Base-by-base conservation (phyloP, 179 eudicot genomes). In the Silene vulgaris region DNA sequence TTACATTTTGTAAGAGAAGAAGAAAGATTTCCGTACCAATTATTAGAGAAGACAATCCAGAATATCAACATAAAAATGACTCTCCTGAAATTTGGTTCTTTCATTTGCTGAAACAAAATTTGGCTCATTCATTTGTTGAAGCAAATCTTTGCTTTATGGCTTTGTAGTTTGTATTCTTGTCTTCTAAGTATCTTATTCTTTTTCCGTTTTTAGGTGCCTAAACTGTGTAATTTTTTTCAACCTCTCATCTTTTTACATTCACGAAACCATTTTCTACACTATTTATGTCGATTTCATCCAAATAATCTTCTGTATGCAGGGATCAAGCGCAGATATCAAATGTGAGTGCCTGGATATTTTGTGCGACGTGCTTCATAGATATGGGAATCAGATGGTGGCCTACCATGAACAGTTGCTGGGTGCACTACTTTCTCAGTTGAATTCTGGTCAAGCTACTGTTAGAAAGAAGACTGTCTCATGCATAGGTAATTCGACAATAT, bases 401-500 rank as follows among this genome's bases (percentile, higher is more conserved):
- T 91, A 93, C 78, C 99, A 96, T 76, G 98, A 89, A 75, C 83
- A 80, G 76, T 86, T 96, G 65, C 82, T 96, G 75, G 75, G 76
- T 82, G 97, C 99, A 68, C 83, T 96, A 48, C 80, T 96, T 64
- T 92, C 97, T 66, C 99, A 90, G 82, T 78, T 96, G 83, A 96
- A 85, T 83, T 84, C 87, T 73, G 85, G 86, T 86, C 99, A 93
- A 76, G 97, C 98, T 57, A 91, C 88, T 78, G 89, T 90, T 66
- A 86, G 98, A 78, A 96, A 96, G 97, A 96, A 91, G 91, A 84
- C 96, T 69, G 90, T 96, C 79, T 88, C 97, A 80, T 93, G 94
- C 84, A 85, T 90, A 80, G 99, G 99, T 96, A 89, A 64, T 26
- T 1, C 56, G 28, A 3, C 35, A 9, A 13, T 64, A 6, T 17